A percentile compares a stretch with the other conserved stretches of the same genome.
Conservation (phyloP, 345 rosid genomes). For the Hibiscus syriacus region DNA sequence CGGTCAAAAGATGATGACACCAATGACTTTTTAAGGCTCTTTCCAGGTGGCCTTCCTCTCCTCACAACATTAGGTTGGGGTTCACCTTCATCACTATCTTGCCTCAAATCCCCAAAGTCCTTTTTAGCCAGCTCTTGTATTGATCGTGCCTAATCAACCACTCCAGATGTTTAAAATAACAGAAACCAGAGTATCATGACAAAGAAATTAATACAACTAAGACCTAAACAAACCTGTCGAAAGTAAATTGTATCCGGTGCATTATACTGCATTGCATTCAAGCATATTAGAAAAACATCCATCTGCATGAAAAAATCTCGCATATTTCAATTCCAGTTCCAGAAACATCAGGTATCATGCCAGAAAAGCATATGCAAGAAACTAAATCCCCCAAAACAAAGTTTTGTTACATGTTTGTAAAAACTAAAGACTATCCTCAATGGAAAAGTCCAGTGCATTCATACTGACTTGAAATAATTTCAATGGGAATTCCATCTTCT, state of each 20-base stretch:
- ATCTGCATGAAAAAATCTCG: slow-evolving; percentile 42
- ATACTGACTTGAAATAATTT: neutral
- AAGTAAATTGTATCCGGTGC: slow-evolving; percentile 84
- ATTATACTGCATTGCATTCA: slow-evolving; percentile 96
- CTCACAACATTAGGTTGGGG: slow-evolving; percentile 52
- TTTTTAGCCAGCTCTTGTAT: slow-evolving; percentile 89
- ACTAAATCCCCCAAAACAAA: neutral
- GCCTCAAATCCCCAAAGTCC: slow-evolving; percentile 88
- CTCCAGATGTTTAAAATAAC: slow-evolving; percentile 11
- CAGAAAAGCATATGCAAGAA: slow-evolving; percentile 3
- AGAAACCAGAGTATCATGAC: slow-evolving; percentile 1
- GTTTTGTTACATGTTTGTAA: neutral
- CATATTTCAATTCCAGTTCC: slow-evolving; percentile 7
- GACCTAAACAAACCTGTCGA: slow-evolving; percentile 60
- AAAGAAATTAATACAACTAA: neutral
- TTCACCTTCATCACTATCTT: slow-evolving; percentile 84
- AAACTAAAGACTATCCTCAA: neutral
- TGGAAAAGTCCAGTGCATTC: neutral
- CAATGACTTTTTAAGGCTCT: slow-evolving; percentile 46
- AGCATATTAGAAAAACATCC: slow-evolving; percentile 73
- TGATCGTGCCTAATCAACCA: slow-evolving; percentile 59
- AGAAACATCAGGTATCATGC: slow-evolving; percentile 9
- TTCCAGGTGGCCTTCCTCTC: slow-evolving; percentile 66
- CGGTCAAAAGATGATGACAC: slow-evolving; percentile 51
- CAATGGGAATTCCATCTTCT: neutral